These are phyloP conservation scores for Nicotiana attenuata DNA, from an alignment of 257 asterid genomes.

Conservation along the genomic window DNA sequence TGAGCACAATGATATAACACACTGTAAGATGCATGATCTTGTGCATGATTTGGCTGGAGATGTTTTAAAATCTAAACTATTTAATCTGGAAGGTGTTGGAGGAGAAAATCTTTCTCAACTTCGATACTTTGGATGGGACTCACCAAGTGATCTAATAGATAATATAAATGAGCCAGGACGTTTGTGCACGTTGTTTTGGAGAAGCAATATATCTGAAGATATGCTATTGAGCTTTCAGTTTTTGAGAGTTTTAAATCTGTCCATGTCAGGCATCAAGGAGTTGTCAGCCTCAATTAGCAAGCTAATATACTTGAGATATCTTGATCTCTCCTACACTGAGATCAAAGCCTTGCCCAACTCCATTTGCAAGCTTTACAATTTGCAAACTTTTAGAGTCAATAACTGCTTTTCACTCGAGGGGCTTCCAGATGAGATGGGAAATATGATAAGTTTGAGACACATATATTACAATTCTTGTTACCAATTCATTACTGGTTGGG, in stretches of 20 bases:
- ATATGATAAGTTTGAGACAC: conserved; percentile 9
- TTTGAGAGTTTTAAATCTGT: too few relatives aligned
- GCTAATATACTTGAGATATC: conserved; percentile 8
- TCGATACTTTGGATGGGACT: neutral
- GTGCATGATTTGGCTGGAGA: conserved; percentile 26
- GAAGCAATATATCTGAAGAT: neutral
- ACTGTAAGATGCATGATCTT: conserved; percentile 30
- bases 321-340: neutral
- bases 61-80: neutral
- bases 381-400: conserved; percentile 17
- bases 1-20: neutral
- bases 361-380: conserved; percentile 5
- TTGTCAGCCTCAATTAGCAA: conserved; percentile 14
- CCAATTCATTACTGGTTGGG: too few relatives aligned
- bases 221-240: too few relatives aligned
- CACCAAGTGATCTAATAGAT: neutral
- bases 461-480: too few relatives aligned
- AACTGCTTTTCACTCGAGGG: neutral
- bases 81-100: neutral
- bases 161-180: neutral
- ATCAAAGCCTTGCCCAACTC: conserved; percentile 1
- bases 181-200: neutral
- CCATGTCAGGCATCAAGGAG: neutral
- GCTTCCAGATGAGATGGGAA: conserved; percentile 5
- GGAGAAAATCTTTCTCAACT: neutral